These are phyloP conservation scores for Saprolegnia diclina DNA, from an alignment of 352 stramenopile genomes.

Conservation along the genomic window DNA sequence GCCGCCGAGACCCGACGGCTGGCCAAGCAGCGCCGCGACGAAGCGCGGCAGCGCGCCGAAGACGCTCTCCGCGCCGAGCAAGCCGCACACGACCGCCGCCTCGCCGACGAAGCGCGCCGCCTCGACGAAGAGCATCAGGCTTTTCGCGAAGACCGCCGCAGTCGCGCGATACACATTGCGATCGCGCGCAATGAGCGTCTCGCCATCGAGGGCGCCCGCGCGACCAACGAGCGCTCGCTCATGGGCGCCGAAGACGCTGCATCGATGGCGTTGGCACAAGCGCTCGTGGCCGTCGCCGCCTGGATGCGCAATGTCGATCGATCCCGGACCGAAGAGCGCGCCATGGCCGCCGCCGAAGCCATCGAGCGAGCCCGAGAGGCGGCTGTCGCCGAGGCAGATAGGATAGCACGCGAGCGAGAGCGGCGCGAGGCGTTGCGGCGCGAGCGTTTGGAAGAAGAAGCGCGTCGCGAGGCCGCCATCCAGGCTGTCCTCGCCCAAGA, in stretches of 20 bases:
- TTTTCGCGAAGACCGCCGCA: not conserved
- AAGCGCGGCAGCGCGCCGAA: slow-evolving; percentile 1
- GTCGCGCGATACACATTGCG: not conserved
- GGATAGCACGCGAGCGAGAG: not conserved
- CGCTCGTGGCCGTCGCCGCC: not conserved
- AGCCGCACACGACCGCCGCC: not conserved
- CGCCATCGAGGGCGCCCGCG: not conserved
- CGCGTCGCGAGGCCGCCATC: not conserved
- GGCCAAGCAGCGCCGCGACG: not conserved
- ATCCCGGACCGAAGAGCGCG: not conserved
- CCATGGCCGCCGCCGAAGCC: not conserved
- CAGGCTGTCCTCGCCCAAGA: not conserved
- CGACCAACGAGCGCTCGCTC: not conserved
- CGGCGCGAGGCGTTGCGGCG: not conserved
- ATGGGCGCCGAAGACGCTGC: not conserved
- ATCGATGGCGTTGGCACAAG: not conserved
- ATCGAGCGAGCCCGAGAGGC: not conserved
- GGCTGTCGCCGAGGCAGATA: too few relatives aligned
- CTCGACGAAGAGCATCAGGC: not conserved
- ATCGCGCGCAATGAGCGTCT: not conserved
- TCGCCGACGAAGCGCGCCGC: not conserved
- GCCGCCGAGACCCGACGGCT: not conserved
- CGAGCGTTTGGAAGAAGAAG: not conserved
- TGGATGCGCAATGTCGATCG: not conserved
- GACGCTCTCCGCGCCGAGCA: not conserved